Conservation (phyloP, 2,329 filamentous ascomycete genomes). For the Apiospora arundinis region DNA sequence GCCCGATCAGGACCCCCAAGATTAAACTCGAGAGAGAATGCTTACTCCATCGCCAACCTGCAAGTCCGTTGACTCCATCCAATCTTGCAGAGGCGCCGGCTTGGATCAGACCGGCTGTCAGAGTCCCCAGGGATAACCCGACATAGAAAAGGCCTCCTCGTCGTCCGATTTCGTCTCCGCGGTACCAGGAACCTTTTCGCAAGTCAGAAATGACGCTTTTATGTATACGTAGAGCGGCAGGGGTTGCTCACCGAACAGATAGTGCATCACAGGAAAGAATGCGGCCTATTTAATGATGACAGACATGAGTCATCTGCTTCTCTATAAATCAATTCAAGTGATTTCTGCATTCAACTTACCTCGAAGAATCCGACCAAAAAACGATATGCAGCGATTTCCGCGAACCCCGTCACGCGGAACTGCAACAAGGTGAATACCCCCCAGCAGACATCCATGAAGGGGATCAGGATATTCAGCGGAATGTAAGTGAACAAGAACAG, state of each 20-base stretch:
- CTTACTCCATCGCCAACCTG: slow-evolving; percentile 57
- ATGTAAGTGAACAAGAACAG: slow-evolving; percentile 33
- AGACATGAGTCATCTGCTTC: no score
- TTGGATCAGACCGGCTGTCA: slow-evolving; percentile 59
- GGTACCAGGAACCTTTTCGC: slow-evolving; percentile 56
- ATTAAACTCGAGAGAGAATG: no score
- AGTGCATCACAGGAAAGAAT: slow-evolving; percentile 49
- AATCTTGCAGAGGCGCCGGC: slow-evolving; percentile 48
- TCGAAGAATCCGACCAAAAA: slow-evolving; percentile 62
- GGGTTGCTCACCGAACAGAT: slow-evolving; percentile 37
- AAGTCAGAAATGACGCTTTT: neutral
- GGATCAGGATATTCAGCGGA: slow-evolving; percentile 41
- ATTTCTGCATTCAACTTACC: slow-evolving; percentile 30
- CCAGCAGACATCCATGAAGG: slow-evolving; percentile 59
- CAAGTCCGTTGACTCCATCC: slow-evolving; percentile 51
- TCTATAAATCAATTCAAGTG: no score
- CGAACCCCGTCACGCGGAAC: slow-evolving; percentile 53
- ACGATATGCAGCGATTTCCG: slow-evolving; percentile 57
- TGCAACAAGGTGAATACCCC: slow-evolving; percentile 62
- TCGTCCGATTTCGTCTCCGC: slow-evolving; percentile 52
- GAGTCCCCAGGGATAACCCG: slow-evolving; percentile 55
- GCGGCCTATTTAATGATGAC: no score
- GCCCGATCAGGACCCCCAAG: neutral
- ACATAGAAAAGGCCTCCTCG: slow-evolving; percentile 60
- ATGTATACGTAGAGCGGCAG: neutral